Evolutionary conservation across 2,329 filamentous ascomycete species (phyloP).

Genomic region (Aplosporella prunicola): DNA sequence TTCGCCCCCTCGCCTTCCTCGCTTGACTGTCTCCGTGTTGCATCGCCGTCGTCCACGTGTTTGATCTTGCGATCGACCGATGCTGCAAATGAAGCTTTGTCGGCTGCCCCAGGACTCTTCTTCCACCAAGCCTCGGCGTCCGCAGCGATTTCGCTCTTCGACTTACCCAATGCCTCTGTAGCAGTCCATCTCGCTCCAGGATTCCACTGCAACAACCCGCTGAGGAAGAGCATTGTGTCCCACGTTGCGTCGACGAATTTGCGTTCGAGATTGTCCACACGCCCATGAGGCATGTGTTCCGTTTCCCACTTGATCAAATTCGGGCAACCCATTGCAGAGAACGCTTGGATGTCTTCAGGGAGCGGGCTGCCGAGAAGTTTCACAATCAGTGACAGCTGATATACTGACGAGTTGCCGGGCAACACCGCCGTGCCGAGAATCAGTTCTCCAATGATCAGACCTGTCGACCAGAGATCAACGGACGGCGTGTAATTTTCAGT

Average conservation of each 20-base stretch:
- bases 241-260: too few relatives aligned
- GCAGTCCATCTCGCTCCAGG: slow-evolving; percentile 17
- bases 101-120: slow-evolving; percentile 20
- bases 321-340: slow-evolving; percentile 14
- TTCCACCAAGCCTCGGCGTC: slow-evolving; percentile 17
- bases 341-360: slow-evolving; percentile 10
- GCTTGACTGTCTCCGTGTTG: not conserved
- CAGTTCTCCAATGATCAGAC: slow-evolving; percentile 13
- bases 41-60: not conserved
- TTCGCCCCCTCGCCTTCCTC: slow-evolving; percentile 1
- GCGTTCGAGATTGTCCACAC: slow-evolving; percentile 23
- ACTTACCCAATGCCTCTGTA: slow-evolving; percentile 16
- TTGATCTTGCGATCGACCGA: too few relatives aligned
- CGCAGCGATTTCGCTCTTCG: slow-evolving; percentile 10
- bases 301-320: slow-evolving; percentile 15
- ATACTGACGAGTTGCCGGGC: slow-evolving; percentile 23
- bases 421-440: slow-evolving; percentile 14
- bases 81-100: too few relatives aligned
- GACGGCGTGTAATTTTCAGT: slow-evolving; percentile 10
- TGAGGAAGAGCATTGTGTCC: too few relatives aligned
- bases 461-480: slow-evolving; percentile 15
- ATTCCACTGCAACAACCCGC: slow-evolving; percentile 18
- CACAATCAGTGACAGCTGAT: slow-evolving; percentile 25
- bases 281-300: slow-evolving; percentile 13
- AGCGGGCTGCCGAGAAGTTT: slow-evolving; percentile 24